Base-by-base conservation (phyloP, 1,284 basidiomycete genomes). In the Ganoderma boninense region DNA sequence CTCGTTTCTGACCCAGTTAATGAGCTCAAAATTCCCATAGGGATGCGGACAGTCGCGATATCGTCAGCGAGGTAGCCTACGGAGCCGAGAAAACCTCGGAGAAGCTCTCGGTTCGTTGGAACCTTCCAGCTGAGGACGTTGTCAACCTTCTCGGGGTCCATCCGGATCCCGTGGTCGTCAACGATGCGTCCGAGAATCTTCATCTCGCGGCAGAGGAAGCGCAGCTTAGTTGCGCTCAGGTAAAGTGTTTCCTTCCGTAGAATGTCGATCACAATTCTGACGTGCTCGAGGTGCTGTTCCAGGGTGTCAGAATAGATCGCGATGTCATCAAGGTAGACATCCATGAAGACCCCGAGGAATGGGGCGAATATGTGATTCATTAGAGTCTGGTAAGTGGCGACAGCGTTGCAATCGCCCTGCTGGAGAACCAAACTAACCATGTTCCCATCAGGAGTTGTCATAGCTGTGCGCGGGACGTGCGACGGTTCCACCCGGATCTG, bases 401-500 rank as follows among this genome's bases (percentile, higher is more conserved):
- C 62, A 0, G 77, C 81, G 69, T 84, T 84, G 35, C 80, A 82
- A 56, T 84, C 80, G 0, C 83, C 82, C 42, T 78, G 77, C 59
- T 84, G 82, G 1, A 71, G 43, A 16, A 71, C 70, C 1, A 71
- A 62, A 26, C 70, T 71, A 1, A 71, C 70, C 26, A 83, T 82
- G 29, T 73, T 82, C 1, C 82, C 80, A 70, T 82, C 76, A 1
- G 71, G 69, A 0, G 71, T 73, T 1, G 65, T 72, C 52, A 72
- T 71, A 4, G 62, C 42, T 2, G 69, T 72, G 0, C 69, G 40
- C 4, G 44, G 32, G 13, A 63, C 64, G 38, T 71, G 71, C 0
- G 62, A 57, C 0, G 69, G 69, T 11, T 63, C 66, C 0, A 73
- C 40, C 1, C 71, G 42, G 29, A 73, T 71, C 35, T 73, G 71